Evolutionary conservation across 768 basidiomycete species (phyloP).

Genomic region (Leccinellum rugosiceps): DNA sequence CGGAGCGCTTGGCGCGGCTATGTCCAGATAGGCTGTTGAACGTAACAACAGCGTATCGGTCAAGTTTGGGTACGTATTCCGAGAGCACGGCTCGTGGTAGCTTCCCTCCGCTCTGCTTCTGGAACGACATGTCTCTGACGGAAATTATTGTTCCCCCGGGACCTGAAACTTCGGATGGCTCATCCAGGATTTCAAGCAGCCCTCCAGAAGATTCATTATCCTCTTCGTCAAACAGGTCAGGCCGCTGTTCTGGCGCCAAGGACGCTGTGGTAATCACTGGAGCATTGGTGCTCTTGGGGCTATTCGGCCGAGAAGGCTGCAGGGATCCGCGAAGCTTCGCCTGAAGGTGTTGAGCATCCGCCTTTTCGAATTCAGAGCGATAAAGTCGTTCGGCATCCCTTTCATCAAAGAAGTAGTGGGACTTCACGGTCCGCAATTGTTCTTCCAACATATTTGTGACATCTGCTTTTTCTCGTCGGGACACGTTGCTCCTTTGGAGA

Average conservation of each 20-base stretch:
- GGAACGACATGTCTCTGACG: constrained; percentile 71
- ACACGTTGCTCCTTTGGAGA: constrained; percentile 36
- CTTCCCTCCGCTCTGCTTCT: constrained; percentile 80
- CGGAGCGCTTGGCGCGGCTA: constrained; percentile 74
- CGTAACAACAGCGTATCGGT: constrained; percentile 71
- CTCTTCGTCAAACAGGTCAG: constrained; percentile 55
- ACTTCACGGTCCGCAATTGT: constrained; percentile 45
- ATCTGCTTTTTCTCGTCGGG: constrained; percentile 24
- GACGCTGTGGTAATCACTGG: not conserved
- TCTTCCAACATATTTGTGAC: constrained; percentile 40
- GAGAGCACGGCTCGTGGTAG: constrained; percentile 73
- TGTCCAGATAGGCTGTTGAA: constrained; percentile 63
- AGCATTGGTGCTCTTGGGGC: not conserved
- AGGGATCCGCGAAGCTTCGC: constrained; percentile 36
- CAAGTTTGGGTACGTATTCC: constrained; percentile 63
- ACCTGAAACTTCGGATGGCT: constrained; percentile 54
- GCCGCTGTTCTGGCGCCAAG: not conserved
- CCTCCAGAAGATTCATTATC: constrained; percentile 52
- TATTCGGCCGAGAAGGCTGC: not conserved
- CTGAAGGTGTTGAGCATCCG: constrained; percentile 42
- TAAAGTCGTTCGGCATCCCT: constrained; percentile 61
- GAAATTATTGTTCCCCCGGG: constrained; percentile 49
- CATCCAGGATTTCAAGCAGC: constrained; percentile 72
- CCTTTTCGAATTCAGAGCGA: constrained; percentile 49
- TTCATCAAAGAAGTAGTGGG: constrained; percentile 70